phyloP scores from a whole-genome alignment of 345 rosid genomes.

The Rhizophora apiculata region DNA sequence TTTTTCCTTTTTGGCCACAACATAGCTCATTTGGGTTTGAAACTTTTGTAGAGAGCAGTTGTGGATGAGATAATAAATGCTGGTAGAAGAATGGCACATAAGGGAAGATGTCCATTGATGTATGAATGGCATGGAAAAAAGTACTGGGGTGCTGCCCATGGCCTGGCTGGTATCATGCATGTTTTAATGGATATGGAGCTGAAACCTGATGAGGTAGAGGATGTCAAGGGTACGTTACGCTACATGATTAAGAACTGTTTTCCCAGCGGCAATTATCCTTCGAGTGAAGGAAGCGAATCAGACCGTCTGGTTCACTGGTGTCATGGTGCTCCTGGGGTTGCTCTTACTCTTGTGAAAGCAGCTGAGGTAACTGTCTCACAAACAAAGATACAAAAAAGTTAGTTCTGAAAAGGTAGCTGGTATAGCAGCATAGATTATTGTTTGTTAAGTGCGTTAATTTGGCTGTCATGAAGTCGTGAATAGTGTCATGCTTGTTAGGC shows the following conservation, averaged over 20 bases:
- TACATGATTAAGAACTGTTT: constrained; percentile 58
- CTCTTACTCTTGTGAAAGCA: constrained; percentile 62
- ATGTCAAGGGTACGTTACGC: constrained; percentile 54
- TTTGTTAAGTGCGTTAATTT: not conserved
- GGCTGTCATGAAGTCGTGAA: not conserved
- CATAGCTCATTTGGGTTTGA: constrained; percentile 4
- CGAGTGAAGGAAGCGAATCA: constrained; percentile 43
- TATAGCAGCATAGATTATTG: not conserved
- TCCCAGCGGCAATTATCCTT: constrained; percentile 63
- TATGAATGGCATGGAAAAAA: constrained; percentile 75
- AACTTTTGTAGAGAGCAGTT: constrained; percentile 45
- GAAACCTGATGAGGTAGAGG: constrained; percentile 55
- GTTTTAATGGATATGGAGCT: constrained; percentile 66
- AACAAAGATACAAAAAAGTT: too few relatives aligned
- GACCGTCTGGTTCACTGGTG: constrained; percentile 67
- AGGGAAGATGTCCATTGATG: constrained; percentile 58
- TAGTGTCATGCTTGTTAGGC: not conserved
- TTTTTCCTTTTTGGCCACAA: not conserved
- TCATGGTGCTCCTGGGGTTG: constrained; percentile 70
- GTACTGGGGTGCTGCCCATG: constrained; percentile 80
- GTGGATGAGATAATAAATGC: constrained; percentile 49
- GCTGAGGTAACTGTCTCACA: constrained; percentile 41
- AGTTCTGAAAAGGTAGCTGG: not conserved
- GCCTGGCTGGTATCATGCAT: constrained; percentile 66
- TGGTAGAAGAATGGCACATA: constrained; percentile 43